Evolutionary conservation across 176 grass and related monocot species (phyloP).

Genomic region (Miscanthus lutarioriparius): DNA sequence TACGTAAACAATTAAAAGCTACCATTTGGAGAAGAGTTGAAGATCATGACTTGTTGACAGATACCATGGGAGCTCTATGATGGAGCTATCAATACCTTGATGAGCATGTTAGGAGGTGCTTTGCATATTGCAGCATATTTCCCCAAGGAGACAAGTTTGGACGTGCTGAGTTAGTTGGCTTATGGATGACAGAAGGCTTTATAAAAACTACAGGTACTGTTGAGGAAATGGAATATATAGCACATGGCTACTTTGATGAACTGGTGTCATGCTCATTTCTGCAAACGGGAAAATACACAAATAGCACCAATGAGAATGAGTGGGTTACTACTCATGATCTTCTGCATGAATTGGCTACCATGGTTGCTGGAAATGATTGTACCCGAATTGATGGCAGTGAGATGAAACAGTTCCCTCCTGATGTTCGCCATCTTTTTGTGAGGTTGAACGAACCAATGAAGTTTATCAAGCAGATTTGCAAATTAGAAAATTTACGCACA

Average conservation of each 20-base stretch:
- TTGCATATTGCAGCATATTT: slow-evolving; percentile 40
- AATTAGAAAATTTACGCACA: slow-evolving; percentile 29
- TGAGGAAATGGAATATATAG: slow-evolving; percentile 9
- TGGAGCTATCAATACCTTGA: slow-evolving; percentile 40
- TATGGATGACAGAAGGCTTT: slow-evolving; percentile 44
- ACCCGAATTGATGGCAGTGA: not conserved
- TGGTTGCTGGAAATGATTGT: slow-evolving; percentile 8
- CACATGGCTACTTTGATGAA: slow-evolving; percentile 14
- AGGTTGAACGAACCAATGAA: not conserved
- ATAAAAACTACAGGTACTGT: not conserved
- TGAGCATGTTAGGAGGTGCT: slow-evolving; percentile 29
- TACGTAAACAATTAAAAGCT: not conserved
- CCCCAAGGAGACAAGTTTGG: not conserved
- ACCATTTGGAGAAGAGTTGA: not conserved
- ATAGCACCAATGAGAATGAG: not conserved
- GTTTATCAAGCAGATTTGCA: slow-evolving; percentile 10
- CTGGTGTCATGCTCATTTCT: slow-evolving; percentile 42
- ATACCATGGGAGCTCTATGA: slow-evolving; percentile 29
- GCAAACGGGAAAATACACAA: not conserved
- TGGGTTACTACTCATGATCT: slow-evolving; percentile 35
- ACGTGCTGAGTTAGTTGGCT: slow-evolving; percentile 13
- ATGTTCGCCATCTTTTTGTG: slow-evolving; percentile 39
- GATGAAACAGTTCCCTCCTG: not conserved
- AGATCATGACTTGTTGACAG: not conserved
- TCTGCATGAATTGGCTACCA: slow-evolving; percentile 24